phyloP scores from a whole-genome alignment of 2,329 filamentous ascomycete species.

The Talaromyces atroroseus region DNA sequence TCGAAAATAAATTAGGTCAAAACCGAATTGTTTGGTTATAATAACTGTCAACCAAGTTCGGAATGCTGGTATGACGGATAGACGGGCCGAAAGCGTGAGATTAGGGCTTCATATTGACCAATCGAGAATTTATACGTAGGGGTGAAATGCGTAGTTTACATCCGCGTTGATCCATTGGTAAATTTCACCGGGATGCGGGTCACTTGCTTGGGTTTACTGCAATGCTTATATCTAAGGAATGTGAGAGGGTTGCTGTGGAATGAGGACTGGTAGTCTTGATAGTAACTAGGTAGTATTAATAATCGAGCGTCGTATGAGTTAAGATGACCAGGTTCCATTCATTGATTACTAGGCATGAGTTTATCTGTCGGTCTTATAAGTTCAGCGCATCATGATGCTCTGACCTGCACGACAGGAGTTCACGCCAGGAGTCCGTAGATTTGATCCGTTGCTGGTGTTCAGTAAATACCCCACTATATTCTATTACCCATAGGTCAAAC shows the following conservation, averaged over 20 bases:
- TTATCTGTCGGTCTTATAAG: too few species aligned
- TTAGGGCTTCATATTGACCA: background rate
- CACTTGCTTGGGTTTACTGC: background rate
- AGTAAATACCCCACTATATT: too few species aligned
- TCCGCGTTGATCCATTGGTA: background rate
- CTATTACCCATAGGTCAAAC: too few species aligned
- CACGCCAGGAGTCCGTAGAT: too few species aligned
- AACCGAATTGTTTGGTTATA: background rate
- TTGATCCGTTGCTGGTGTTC: too few species aligned
- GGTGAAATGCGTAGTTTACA: background rate
- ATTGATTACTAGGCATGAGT: too few species aligned
- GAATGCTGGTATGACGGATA: background rate
- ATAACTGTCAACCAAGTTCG: background rate
- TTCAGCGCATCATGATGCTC: too few species aligned
- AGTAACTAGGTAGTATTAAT: background rate
- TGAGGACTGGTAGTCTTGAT: background rate
- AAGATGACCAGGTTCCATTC: too few species aligned
- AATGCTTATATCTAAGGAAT: background rate
- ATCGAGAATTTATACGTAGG: background rate
- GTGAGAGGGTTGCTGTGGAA: background rate
- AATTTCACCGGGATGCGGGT: background rate
- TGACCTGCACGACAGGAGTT: too few species aligned
- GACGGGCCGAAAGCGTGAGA: background rate
- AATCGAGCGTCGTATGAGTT: background rate
- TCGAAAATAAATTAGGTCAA: background rate